These are phyloP conservation scores for Thielaviopsis euricoi DNA, from an alignment of 2,329 filamentous ascomycete species.

Conservation along the genomic window DNA sequence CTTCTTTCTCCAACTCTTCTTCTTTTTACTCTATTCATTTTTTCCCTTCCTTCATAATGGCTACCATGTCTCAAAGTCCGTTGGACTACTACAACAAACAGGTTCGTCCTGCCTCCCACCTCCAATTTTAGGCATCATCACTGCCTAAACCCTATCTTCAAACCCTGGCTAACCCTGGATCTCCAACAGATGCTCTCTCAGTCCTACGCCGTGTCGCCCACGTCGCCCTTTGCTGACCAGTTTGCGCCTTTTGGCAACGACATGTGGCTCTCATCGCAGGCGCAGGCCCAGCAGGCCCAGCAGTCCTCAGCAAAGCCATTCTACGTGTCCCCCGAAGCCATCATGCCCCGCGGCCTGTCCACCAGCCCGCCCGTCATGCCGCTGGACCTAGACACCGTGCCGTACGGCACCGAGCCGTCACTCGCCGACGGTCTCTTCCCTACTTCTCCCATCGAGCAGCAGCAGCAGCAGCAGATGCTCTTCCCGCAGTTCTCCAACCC, in stretches of 20 bases:
- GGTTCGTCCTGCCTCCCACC: neutral
- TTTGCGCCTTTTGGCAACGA: conserved; percentile 2
- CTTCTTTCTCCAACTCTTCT: neutral
- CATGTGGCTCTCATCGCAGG: conserved; percentile 1
- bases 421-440: conserved; percentile 3
- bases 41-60: neutral
- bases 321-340: conserved; percentile 6
- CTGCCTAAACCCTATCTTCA: neutral
- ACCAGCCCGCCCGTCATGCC: conserved; percentile 6
- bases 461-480: neutral
- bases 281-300: neutral
- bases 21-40: neutral
- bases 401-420: neutral
- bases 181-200: neutral
- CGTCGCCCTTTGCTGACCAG: conserved; percentile 5
- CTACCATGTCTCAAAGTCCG: conserved; percentile 10
- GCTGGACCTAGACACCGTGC: conserved; percentile 3
- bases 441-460: conserved; percentile 6
- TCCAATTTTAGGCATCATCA: neutral
- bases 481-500: conserved; percentile 3
- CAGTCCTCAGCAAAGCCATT: conserved; percentile 2
- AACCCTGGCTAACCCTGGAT: neutral
- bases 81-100: conserved; percentile 11
- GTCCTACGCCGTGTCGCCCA: conserved; percentile 2
- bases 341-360: conserved; percentile 8